These are phyloP conservation scores for Selaginella moellendorffii DNA, from an alignment of 75 land plant genomes.

Conservation along the genomic window DNA sequence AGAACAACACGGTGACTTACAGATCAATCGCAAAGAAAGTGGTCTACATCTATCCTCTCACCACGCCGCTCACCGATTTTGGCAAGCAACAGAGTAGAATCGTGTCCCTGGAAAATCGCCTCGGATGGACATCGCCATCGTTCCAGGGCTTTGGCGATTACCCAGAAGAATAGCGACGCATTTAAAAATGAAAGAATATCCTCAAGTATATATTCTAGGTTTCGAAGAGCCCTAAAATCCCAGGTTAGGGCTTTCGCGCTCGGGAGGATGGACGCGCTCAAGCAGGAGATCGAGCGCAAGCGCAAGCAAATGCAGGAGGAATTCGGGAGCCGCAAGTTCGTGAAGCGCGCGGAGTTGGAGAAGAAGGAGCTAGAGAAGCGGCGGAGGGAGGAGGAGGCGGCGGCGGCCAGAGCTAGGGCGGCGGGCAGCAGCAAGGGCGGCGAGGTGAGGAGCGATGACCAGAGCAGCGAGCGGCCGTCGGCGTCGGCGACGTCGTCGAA, in stretches of 20 bases:
- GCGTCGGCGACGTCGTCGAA: slow-evolving; percentile 10
- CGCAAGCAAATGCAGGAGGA: slow-evolving; percentile 40
- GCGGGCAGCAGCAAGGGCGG: not conserved
- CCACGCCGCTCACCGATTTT: slow-evolving; percentile 73
- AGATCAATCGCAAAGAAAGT: slow-evolving; percentile 73
- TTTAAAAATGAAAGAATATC: too few relatives aligned
- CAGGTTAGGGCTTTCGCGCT: too few relatives aligned
- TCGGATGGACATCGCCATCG: slow-evolving; percentile 66
- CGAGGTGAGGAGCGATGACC: not conserved
- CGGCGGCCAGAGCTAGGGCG: slow-evolving; percentile 33
- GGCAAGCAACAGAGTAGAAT: slow-evolving; percentile 64
- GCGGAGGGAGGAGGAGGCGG: slow-evolving; percentile 50
- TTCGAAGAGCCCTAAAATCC: too few relatives aligned
- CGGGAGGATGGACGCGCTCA: slow-evolving; percentile 90
- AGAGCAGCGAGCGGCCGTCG: slow-evolving; percentile 6
- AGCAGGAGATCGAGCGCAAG: slow-evolving; percentile 62
- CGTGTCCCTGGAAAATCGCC: slow-evolving; percentile 34
- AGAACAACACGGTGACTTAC: slow-evolving; percentile 52
- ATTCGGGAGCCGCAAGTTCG: slow-evolving; percentile 48
- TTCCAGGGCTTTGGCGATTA: slow-evolving; percentile 18
- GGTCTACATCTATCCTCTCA: slow-evolving; percentile 68
- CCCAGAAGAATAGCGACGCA: too few relatives aligned
- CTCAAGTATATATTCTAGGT: too few relatives aligned
- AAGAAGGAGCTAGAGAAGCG: slow-evolving; percentile 52
- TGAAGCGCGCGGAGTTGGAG: slow-evolving; percentile 73